A percentile compares a stretch with the other conserved stretches of the same genome.
Evolutionary conservation across 2,329 filamentous ascomycete genomes (phyloP).

Genomic region (Paracorniculantispora psalliotae): DNA sequence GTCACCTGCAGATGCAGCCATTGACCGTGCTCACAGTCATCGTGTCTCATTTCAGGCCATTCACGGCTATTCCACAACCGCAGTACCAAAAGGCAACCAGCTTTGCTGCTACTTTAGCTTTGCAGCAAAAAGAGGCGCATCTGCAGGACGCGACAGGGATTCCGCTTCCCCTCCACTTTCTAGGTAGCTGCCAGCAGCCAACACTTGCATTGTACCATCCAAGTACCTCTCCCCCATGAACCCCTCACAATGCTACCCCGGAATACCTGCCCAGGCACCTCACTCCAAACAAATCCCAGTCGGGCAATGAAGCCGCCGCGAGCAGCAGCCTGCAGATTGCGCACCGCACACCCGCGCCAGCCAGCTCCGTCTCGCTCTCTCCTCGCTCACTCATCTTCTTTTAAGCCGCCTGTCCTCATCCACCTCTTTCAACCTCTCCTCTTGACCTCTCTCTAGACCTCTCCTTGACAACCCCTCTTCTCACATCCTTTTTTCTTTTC

Average conservation of each 20-base stretch:
- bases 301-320: neutral
- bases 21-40: no score
- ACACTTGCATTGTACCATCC: neutral
- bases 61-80: no score
- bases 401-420: neutral
- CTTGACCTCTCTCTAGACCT: neutral
- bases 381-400: neutral
- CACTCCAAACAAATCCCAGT: neutral
- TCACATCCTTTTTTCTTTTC: neutral
- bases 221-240: neutral
- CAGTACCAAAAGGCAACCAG: no score
- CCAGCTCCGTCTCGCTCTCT: conserved; percentile 3
- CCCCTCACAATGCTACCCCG: neutral
- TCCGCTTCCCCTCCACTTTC: neutral
- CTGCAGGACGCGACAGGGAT: conserved; percentile 9
- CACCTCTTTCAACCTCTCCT: neutral
- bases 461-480: neutral
- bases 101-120: no score
- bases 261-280: neutral
- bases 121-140: conserved; percentile 9
- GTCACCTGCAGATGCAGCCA: no score
- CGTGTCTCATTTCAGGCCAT: no score
- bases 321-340: neutral
- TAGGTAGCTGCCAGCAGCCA: neutral
- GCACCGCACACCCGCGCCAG: neutral